phyloP scores from a whole-genome alignment of 2,329 filamentous ascomycete species.

The Clathrospora elynae region DNA sequence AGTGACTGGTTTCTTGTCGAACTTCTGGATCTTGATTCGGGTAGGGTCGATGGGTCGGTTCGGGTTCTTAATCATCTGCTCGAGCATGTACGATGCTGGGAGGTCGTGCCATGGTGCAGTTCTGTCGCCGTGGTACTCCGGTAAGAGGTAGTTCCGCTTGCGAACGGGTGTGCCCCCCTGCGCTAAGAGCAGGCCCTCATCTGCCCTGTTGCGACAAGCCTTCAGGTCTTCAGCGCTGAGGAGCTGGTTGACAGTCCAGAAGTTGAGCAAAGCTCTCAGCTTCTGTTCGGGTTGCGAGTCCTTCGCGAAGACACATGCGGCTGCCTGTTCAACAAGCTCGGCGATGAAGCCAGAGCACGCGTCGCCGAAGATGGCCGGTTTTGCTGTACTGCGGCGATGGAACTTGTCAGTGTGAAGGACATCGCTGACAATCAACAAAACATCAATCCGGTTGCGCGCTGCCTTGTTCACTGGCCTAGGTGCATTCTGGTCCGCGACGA shows the following conservation, averaged over 20 bases:
- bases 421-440: conserved; percentile 81
- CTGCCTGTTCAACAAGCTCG: conserved; percentile 65
- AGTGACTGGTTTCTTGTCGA: conserved; percentile 69
- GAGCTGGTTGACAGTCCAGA: conserved; percentile 73
- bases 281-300: conserved; percentile 70
- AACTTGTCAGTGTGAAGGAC: conserved; percentile 61
- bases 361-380: conserved; percentile 15
- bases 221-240: conserved; percentile 61
- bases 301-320: conserved; percentile 58
- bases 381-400: conserved; percentile 20
- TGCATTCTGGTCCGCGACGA: conserved; percentile 39
- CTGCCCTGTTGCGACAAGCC: conserved; percentile 64
- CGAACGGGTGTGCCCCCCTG: conserved; percentile 49
- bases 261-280: conserved; percentile 60
- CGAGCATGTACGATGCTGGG: conserved; percentile 80
- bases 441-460: conserved; percentile 72
- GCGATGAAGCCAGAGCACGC: conserved; percentile 63
- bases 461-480: conserved; percentile 52
- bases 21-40: conserved; percentile 65
- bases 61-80: conserved; percentile 77
- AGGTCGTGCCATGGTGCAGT: conserved; percentile 79
- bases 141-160: conserved; percentile 69
- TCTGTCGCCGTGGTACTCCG: conserved; percentile 75
- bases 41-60: conserved; percentile 73
- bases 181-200: conserved; percentile 48